Evolutionary conservation across 768 basidiomycete genomes (phyloP).

Genomic region (Xanthoconium stramineum): DNA sequence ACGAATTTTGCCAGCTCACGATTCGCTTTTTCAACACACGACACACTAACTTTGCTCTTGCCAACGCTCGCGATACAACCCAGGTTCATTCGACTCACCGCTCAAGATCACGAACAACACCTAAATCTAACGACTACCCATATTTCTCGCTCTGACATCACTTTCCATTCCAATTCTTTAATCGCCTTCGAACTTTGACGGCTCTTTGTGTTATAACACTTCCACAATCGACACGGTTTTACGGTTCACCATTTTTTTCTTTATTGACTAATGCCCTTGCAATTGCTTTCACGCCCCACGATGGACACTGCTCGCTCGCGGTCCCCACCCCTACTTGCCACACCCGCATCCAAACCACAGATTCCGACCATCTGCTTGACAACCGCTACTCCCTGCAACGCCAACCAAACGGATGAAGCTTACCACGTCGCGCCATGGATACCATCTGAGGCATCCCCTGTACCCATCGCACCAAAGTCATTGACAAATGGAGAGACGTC

Average conservation of each 20-base stretch:
- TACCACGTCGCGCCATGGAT: constrained; percentile 26
- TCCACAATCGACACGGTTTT: constrained; percentile 20
- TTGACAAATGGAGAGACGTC: constrained; percentile 17
- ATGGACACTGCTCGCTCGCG: constrained; percentile 23
- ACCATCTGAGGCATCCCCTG: constrained; percentile 5
- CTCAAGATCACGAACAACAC: constrained; percentile 21
- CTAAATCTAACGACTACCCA: constrained; percentile 24
- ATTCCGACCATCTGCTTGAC: constrained; percentile 68
- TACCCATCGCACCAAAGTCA: constrained; percentile 31
- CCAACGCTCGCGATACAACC: constrained; percentile 14
- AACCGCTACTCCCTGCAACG: constrained; percentile 60
- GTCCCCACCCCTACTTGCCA: constrained; percentile 28
- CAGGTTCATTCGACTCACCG: constrained; percentile 16
- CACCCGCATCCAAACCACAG: constrained; percentile 28
- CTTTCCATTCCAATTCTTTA: background rate
- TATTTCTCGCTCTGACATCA: background rate
- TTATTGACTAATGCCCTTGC: constrained; percentile 29
- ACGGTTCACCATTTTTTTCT: constrained; percentile 12
- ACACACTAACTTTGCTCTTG: constrained; percentile 14
- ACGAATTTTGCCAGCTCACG: constrained; percentile 27
- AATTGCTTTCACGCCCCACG: constrained; percentile 30
- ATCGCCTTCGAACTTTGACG: constrained; percentile 16
- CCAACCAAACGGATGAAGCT: constrained; percentile 34
- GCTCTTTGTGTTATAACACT: constrained; percentile 24
- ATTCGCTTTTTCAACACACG: constrained; percentile 12